Conservation (phyloP, 371 early-diverging fungal genomes). For the Mortierella sp. region DNA sequence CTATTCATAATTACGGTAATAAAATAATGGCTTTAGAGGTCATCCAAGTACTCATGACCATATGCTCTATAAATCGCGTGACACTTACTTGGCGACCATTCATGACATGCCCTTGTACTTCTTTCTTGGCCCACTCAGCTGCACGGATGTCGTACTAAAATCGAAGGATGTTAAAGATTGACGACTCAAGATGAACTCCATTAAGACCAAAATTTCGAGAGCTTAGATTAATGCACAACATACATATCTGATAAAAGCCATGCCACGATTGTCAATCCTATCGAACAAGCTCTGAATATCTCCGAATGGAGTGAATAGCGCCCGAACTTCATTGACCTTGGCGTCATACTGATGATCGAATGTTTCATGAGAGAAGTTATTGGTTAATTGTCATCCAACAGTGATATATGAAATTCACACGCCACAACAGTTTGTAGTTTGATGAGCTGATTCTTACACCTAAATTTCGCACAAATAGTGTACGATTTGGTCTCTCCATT, state of each 20-base stretch:
- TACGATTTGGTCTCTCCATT: constrained; percentile 51
- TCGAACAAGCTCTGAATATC: constrained; percentile 38
- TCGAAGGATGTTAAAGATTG: neutral
- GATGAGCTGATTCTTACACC: constrained; percentile 23
- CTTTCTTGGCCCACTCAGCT: constrained; percentile 45
- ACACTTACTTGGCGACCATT: constrained; percentile 37
- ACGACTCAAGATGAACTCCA: too few relatives aligned
- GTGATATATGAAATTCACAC: too few relatives aligned
- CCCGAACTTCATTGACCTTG: constrained; percentile 17
- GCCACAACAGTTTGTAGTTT: too few relatives aligned
- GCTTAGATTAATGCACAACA: neutral
- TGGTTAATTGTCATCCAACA: too few relatives aligned
- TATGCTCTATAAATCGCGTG: neutral
- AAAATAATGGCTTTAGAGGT: neutral
- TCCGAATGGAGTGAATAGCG: constrained; percentile 29
- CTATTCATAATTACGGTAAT: neutral
- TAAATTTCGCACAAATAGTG: constrained; percentile 53
- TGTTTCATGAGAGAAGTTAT: neutral
- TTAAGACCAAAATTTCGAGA: neutral
- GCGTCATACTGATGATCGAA: constrained; percentile 17
- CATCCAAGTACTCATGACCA: neutral
- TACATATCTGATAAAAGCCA: constrained; percentile 56
- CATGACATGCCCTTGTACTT: constrained; percentile 14
- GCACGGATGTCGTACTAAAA: constrained; percentile 51
- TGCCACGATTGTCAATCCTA: constrained; percentile 40